These are phyloP conservation scores for Saposhnikovia divaricata DNA, from an alignment of 129 eudicot species.

Conservation along the genomic window DNA sequence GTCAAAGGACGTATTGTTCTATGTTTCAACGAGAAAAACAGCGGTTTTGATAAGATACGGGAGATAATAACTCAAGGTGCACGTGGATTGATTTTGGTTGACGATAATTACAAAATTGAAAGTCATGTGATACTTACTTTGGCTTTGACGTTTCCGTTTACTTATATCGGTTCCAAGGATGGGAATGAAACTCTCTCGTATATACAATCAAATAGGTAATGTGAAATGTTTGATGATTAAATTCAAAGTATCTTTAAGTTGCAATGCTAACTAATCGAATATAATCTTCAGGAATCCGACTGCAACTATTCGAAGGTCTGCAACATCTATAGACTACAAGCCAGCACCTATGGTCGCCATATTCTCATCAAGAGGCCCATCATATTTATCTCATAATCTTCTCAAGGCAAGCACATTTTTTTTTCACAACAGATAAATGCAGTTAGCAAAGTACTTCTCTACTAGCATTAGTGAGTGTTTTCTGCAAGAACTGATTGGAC, in stretches of 20 bases:
- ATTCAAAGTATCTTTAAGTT: no score
- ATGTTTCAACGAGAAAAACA: constrained; percentile 45
- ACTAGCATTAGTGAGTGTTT: no score
- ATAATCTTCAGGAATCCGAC: constrained; percentile 38
- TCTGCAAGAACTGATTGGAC: no score
- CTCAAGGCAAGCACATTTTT: constrained; percentile 46
- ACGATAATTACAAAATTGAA: no score
- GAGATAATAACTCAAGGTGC: constrained; percentile 41
- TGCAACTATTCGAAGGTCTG: constrained; percentile 51
- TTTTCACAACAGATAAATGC: no score
- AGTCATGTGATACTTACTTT: no score
- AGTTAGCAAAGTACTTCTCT: no score
- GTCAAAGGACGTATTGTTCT: constrained; percentile 58
- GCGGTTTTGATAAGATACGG: no score
- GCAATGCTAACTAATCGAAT: not conserved
- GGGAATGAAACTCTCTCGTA: constrained; percentile 43
- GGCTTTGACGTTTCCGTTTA: constrained; percentile 30
- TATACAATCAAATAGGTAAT: constrained; percentile 45
- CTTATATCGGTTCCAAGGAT: constrained; percentile 35
- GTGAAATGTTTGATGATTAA: not conserved
- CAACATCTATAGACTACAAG: constrained; percentile 30
- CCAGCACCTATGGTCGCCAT: constrained; percentile 63
- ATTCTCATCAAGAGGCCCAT: constrained; percentile 79
- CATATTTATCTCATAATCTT: constrained; percentile 34
- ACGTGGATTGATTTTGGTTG: constrained; percentile 42